Evolutionary conservation across 164 flowering plant species (phyloP).

Genomic region (Nelumbo lutea): DNA sequence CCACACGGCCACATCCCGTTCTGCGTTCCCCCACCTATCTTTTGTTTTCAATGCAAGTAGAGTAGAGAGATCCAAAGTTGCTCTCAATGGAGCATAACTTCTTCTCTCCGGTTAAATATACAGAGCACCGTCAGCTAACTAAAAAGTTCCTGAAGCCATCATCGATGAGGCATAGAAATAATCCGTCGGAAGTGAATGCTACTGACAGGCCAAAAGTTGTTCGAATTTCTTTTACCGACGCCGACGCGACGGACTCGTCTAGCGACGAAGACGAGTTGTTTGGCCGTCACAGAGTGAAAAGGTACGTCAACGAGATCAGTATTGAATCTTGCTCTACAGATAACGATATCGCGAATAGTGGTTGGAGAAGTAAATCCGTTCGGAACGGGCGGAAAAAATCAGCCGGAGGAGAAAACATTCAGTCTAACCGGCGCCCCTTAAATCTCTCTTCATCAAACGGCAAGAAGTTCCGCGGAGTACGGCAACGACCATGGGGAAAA

Average conservation of each 20-base stretch:
- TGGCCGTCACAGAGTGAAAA: conserved; percentile 40
- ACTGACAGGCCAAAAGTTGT: conserved; percentile 30
- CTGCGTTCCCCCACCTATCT: not conserved
- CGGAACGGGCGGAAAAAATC: conserved; percentile 5
- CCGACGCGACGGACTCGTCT: conserved; percentile 88
- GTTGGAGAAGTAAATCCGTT: conserved; percentile 3
- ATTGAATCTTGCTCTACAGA: conserved; percentile 23
- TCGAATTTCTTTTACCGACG: conserved; percentile 61
- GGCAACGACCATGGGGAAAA: conserved; percentile 77
- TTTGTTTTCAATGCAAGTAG: conserved; percentile 20
- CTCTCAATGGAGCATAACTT: conserved; percentile 11
- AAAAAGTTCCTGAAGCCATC: conserved; percentile 6
- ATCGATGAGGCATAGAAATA: not conserved
- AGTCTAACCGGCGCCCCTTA: conserved; percentile 2
- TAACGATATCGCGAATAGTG: not conserved
- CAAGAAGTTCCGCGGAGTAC: conserved; percentile 62
- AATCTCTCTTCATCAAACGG: conserved; percentile 11
- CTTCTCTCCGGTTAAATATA: conserved; percentile 33
- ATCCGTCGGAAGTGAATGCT: not conserved
- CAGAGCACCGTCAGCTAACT: conserved; percentile 37
- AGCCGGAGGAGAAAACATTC: not conserved
- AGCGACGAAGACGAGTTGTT: conserved; percentile 50
- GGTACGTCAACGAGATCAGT: conserved; percentile 35
- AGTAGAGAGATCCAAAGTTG: conserved; percentile 6
- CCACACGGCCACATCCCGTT: not conserved